Conservation (phyloP, 345 rosid species). For the Salix arbutifolia region DNA sequence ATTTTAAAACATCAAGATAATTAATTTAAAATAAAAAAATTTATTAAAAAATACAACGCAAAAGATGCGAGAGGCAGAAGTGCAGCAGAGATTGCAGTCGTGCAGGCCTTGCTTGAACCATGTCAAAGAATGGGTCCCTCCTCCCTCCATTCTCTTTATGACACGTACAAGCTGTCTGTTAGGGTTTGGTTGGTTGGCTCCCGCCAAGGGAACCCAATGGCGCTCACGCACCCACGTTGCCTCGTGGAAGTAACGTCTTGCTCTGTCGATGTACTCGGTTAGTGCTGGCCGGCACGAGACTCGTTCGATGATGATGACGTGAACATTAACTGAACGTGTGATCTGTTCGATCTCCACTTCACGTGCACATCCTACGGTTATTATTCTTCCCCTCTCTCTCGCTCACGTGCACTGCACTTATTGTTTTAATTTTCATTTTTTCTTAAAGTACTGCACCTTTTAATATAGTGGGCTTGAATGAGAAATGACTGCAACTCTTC, state of each 20-base stretch:
- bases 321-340: not conserved
- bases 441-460: not conserved
- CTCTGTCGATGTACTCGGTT: not conserved
- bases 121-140: not conserved
- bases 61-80: not conserved
- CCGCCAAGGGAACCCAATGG: not conserved
- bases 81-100: not conserved
- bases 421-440: too few species aligned
- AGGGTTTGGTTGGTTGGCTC: not conserved
- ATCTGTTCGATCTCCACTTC: constrained; percentile 3
- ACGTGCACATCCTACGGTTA: constrained; percentile 32
- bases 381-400: not conserved
- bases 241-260: not conserved
- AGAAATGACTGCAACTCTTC: too few species aligned
- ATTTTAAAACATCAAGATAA: too few species aligned
- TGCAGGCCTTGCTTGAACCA: not conserved
- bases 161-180: not conserved
- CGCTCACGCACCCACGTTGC: not conserved
- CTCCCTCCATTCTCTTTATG: not conserved
- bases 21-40: too few species aligned
- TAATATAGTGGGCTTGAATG: too few species aligned
- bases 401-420: too few species aligned
- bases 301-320: constrained; percentile 22
- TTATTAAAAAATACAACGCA: too few species aligned
- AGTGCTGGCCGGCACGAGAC: constrained; percentile 29